These are phyloP conservation scores for Lasiodiplodia sp. DNA, from an alignment of 2,329 filamentous ascomycete species.

Conservation along the genomic window DNA sequence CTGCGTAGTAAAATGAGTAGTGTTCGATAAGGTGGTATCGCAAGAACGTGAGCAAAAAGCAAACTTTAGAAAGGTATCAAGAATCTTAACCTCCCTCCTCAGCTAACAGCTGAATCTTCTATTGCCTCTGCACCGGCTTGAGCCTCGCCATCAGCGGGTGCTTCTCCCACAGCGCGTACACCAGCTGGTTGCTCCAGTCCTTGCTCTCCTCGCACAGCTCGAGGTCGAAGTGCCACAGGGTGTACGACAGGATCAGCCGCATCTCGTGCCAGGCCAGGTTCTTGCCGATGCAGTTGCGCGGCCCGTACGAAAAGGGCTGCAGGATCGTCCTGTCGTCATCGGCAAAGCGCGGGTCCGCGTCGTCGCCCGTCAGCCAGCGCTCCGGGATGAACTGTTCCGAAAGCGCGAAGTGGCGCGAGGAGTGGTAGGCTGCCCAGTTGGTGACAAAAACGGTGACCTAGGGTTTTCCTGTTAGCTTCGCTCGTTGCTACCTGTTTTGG, in stretches of 20 bases:
- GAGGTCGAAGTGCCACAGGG: constrained; percentile 52
- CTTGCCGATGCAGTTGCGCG: constrained; percentile 44
- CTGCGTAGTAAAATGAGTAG: not conserved
- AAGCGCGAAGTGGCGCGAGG: constrained; percentile 38
- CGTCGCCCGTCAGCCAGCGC: constrained; percentile 42
- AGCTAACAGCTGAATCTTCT: not conserved
- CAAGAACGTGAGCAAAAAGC: not conserved
- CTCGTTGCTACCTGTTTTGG: not conserved
- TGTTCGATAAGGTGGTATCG: constrained; percentile 6
- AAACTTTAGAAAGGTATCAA: not conserved
- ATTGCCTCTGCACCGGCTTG: constrained; percentile 32
- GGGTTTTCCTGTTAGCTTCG: constrained; percentile 35
- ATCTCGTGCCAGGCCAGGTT: constrained; percentile 48
- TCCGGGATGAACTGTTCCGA: constrained; percentile 41
- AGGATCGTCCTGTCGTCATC: constrained; percentile 36
- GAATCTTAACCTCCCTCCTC: not conserved
- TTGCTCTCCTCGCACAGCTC: constrained; percentile 43
- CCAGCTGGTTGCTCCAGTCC: constrained; percentile 47
- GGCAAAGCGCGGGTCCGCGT: constrained; percentile 32
- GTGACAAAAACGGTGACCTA: constrained; percentile 28
- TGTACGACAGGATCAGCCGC: constrained; percentile 47
- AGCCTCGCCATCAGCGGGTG: constrained; percentile 39
- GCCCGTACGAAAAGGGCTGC: constrained; percentile 40
- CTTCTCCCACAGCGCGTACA: constrained; percentile 46
- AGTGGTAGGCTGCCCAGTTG: constrained; percentile 39